phyloP scores from a whole-genome alignment of 2,329 filamentous ascomycete species.

The Furcasterigmium furcatum region DNA sequence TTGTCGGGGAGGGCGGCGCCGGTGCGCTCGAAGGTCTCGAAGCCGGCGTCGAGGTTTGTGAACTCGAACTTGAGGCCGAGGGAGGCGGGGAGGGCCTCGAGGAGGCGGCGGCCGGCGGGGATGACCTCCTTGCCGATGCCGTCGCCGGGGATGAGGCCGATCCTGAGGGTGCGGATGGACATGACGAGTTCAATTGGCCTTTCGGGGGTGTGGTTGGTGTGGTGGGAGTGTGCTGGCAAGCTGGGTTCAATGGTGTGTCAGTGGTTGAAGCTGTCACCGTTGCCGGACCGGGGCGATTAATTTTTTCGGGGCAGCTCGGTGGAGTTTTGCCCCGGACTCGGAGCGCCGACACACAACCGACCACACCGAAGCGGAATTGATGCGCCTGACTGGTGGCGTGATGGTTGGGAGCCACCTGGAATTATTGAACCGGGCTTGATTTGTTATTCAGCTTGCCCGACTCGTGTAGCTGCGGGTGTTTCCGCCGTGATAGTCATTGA shows the following conservation, averaged over 20 bases:
- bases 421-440: no score
- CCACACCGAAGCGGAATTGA: no score
- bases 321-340: neutral
- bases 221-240: neutral
- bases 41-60: conserved; percentile 88
- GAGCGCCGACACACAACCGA: neutral
- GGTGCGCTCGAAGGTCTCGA: conserved; percentile 87
- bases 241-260: neutral
- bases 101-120: conserved; percentile 83
- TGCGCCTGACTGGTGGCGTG: no score
- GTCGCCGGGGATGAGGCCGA: conserved; percentile 88
- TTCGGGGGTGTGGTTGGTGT: conserved; percentile 2
- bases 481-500: no score
- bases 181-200: conserved; percentile 21
- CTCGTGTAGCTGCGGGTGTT: no score
- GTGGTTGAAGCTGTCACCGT: no score
- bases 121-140: conserved; percentile 99
- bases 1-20: conserved; percentile 85
- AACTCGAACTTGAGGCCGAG: conserved; percentile 92
- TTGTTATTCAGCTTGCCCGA: no score
- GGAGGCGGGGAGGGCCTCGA: conserved; percentile 91
- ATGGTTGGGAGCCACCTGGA: no score
- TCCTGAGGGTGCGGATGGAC: conserved; percentile 38
- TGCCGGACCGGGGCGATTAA: neutral
- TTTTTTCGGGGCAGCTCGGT: neutral